Percentiles rank a stretch among this genome's conserved stretches.
phyloP scores from a whole-genome alignment of 345 rosid species.

The Aquilaria yunnanensis region DNA sequence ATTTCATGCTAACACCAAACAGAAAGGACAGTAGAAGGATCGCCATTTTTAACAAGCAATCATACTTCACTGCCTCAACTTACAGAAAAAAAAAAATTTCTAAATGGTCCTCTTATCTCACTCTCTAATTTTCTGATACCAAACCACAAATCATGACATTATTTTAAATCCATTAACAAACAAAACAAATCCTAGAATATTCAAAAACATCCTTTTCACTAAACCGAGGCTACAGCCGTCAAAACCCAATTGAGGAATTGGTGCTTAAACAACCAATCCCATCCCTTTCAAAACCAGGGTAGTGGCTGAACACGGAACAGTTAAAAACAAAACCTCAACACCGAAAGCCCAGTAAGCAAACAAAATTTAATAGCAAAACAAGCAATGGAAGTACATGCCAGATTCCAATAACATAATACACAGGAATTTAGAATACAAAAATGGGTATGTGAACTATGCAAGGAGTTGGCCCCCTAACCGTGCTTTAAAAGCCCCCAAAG shows the following conservation, averaged over 20 bases:
- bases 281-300: constrained; percentile 15
- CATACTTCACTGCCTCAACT: constrained; percentile 48
- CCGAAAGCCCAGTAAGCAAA: constrained; percentile 14
- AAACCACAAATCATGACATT: constrained; percentile 16
- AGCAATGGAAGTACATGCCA: constrained; percentile 1
- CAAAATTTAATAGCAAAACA: constrained; percentile 9
- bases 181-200: constrained; percentile 12
- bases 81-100: constrained; percentile 26
- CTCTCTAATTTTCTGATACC: constrained; percentile 18
- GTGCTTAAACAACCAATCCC: too few relatives aligned
- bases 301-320: constrained; percentile 3
- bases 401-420: constrained; percentile 1
- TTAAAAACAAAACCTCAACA: constrained; percentile 9
- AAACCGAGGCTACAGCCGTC: constrained; percentile 11
- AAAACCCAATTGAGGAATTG: constrained; percentile 23
- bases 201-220: constrained; percentile 35
- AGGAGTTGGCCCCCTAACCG: not conserved
- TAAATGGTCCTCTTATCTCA: constrained; percentile 20
- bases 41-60: constrained; percentile 35
- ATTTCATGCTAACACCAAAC: constrained; percentile 31
- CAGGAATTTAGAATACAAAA: constrained; percentile 6
- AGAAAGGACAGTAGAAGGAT: constrained; percentile 36
- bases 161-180: constrained; percentile 19
- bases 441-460: constrained; percentile 8
- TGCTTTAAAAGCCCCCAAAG: constrained; percentile 3